Evolutionary conservation across 164 flowering plant genomes (phyloP).

Genomic region (Pachysandra terminalis): DNA sequence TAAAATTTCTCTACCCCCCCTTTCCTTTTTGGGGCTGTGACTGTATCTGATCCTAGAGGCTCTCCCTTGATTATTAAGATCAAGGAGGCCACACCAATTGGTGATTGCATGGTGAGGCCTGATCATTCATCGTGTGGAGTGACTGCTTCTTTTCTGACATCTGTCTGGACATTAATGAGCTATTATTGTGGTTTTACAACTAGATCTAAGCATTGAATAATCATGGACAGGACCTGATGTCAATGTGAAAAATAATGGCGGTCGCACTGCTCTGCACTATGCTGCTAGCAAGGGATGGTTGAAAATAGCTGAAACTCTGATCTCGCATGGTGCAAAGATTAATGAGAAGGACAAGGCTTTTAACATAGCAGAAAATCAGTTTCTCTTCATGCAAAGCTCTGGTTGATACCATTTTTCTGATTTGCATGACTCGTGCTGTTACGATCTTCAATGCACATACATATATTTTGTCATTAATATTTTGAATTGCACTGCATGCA

Average conservation of each 20-base stretch:
- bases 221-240: slow-evolving; percentile 72
- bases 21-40: too few relatives aligned
- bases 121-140: background rate
- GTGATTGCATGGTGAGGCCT: background rate
- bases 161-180: background rate
- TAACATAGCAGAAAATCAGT: slow-evolving; percentile 2
- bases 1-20: too few relatives aligned
- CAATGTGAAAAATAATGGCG: slow-evolving; percentile 78
- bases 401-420: background rate
- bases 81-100: background rate
- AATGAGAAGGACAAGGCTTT: slow-evolving; percentile 77
- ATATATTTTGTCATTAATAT: background rate
- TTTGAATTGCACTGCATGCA: slow-evolving; percentile 21
- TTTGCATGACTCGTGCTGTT: background rate
- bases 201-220: slow-evolving; percentile 4
- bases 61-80: slow-evolving; percentile 1
- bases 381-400: background rate
- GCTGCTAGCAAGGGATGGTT: slow-evolving; percentile 94
- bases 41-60: too few relatives aligned
- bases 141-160: too few relatives aligned
- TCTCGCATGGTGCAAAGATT: slow-evolving; percentile 75
- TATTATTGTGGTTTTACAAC: slow-evolving; percentile 3
- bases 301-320: slow-evolving; percentile 66
- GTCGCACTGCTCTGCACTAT: slow-evolving; percentile 95
- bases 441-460: background rate